Evolutionary conservation across 2,329 filamentous ascomycete genomes (phyloP).

Genomic region (Fusarium poae): DNA sequence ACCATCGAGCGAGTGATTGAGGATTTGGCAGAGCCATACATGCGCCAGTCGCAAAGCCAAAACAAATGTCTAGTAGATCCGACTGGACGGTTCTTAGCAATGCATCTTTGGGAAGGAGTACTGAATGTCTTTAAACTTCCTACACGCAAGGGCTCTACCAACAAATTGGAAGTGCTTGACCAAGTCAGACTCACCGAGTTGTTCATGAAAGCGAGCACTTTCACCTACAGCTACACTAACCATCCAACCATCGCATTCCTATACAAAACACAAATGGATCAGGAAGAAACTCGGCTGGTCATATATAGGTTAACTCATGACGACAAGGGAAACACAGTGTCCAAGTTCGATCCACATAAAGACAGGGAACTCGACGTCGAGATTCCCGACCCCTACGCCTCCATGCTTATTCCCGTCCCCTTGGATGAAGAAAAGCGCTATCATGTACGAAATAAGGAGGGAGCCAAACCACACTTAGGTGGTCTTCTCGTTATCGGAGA

Average conservation of each 20-base stretch:
- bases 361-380: conserved; percentile 68
- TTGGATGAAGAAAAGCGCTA: conserved; percentile 71
- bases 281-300: conserved; percentile 67
- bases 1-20: conserved; percentile 65
- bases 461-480: conserved; percentile 70
- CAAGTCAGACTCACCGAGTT: conserved; percentile 70
- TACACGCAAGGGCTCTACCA: conserved; percentile 59
- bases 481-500: conserved; percentile 82
- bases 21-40: conserved; percentile 69
- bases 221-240: conserved; percentile 69
- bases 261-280: conserved; percentile 66
- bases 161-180: conserved; percentile 63
- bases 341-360: conserved; percentile 67
- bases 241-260: conserved; percentile 70
- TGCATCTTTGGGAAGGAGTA: conserved; percentile 72
- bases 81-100: conserved; percentile 70
- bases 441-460: conserved; percentile 67
- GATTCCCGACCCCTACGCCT: conserved; percentile 68
- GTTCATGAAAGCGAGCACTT: conserved; percentile 69
- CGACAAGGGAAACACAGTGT: conserved; percentile 67
- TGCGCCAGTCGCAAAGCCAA: conserved; percentile 84
- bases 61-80: conserved; percentile 89
- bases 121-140: conserved; percentile 67
- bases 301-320: conserved; percentile 71
- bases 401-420: conserved; percentile 73